These are phyloP conservation scores for Kappamyces sp. DNA, from an alignment of 192 early-diverging fungal genomes.

Conservation along the genomic window DNA sequence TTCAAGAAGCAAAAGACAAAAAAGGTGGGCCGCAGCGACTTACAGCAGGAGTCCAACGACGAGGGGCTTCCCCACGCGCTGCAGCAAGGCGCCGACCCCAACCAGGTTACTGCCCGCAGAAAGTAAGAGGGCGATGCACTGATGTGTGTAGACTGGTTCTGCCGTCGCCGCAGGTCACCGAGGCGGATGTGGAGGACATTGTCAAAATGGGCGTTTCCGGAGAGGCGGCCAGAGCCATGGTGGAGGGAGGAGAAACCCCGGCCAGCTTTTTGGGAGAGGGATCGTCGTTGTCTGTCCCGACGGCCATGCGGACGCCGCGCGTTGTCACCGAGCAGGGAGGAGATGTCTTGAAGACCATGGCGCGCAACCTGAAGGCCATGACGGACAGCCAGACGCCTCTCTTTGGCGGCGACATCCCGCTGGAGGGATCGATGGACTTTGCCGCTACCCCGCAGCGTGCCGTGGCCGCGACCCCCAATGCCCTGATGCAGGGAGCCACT, in stretches of 20 bases:
- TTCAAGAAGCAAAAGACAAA: conserved; percentile 58
- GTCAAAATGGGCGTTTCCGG: conserved; percentile 83
- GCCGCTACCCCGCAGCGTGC: conserved; percentile 49
- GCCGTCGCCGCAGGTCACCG: conserved; percentile 86
- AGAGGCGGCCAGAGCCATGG: conserved; percentile 65
- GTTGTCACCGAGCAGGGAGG: conserved; percentile 26
- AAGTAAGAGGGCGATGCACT: too few relatives aligned
- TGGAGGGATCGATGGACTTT: conserved; percentile 53
- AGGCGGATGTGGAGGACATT: conserved; percentile 84
- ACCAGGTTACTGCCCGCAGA: too few relatives aligned
- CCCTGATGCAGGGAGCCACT: conserved; percentile 45
- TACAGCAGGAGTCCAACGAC: conserved; percentile 51
- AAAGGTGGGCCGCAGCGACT: conserved; percentile 60
- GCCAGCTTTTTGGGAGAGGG: conserved; percentile 71
- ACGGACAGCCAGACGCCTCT: conserved; percentile 74
- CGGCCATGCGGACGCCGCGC: conserved; percentile 64
- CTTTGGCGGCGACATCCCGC: conserved; percentile 62
- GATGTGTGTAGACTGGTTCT: conserved; percentile 54
- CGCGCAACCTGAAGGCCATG: conserved; percentile 75
- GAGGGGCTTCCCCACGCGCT: conserved; percentile 65
- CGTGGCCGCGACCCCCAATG: conserved; percentile 73
- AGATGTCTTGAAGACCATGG: conserved; percentile 71
- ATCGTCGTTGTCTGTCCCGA: conserved; percentile 32
- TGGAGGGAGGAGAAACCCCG: conserved; percentile 55
- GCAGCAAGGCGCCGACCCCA: conserved; percentile 41